phyloP scores from a whole-genome alignment of 768 basidiomycete species.

The Leucocoprinus birnbaumii region DNA sequence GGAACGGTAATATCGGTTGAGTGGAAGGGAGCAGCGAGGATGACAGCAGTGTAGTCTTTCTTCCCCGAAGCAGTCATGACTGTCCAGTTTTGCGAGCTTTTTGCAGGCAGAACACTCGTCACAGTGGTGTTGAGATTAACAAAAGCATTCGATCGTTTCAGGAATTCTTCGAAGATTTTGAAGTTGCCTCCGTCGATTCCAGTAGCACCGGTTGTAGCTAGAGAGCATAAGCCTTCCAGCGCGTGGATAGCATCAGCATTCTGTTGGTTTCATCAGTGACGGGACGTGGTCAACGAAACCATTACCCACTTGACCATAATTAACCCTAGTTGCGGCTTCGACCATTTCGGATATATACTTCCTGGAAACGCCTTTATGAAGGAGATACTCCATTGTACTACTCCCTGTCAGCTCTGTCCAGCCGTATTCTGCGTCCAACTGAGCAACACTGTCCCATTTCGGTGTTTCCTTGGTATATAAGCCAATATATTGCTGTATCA shows the following conservation, averaged over 20 bases:
- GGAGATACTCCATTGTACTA: conserved; percentile 57
- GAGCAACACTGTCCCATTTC: conserved; percentile 60
- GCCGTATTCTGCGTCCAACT: conserved; percentile 49
- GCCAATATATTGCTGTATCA: conserved; percentile 48
- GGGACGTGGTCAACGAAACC: neutral
- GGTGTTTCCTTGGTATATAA: conserved; percentile 56
- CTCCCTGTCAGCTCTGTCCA: conserved; percentile 49
- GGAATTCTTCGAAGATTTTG: conserved; percentile 80
- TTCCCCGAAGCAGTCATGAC: conserved; percentile 47
- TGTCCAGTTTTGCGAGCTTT: conserved; percentile 42
- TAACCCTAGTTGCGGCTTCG: conserved; percentile 79
- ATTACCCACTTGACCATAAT: conserved; percentile 70
- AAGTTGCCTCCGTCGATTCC: conserved; percentile 79
- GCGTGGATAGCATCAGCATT: conserved; percentile 74
- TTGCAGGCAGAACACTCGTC: conserved; percentile 42
- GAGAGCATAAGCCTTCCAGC: conserved; percentile 64
- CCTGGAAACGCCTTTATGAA: conserved; percentile 47
- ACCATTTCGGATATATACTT: conserved; percentile 71
- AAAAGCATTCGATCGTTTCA: conserved; percentile 65
- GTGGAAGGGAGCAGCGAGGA: conserved; percentile 87
- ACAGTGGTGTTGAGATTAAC: conserved; percentile 72
- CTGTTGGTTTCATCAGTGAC: conserved; percentile 26
- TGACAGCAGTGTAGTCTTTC: conserved; percentile 64
- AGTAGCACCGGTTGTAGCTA: conserved; percentile 69
- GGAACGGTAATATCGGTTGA: conserved; percentile 57